These are phyloP conservation scores for Fusarium sterilihyphosum DNA, from an alignment of 2,329 filamentous ascomycete species.

Conservation along the genomic window DNA sequence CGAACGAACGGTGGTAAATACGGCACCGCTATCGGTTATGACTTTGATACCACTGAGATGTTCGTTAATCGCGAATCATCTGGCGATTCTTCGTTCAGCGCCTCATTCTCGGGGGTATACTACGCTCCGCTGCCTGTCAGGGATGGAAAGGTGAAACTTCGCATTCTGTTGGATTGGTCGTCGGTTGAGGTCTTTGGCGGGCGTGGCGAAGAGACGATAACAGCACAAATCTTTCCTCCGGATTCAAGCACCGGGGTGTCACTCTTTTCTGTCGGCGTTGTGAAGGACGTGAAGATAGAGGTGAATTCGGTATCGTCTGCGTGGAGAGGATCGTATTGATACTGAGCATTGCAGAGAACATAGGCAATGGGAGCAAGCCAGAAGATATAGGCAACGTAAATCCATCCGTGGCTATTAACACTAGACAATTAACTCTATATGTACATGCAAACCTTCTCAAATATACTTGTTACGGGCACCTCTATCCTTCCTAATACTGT, in stretches of 20 bases:
- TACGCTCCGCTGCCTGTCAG: background rate
- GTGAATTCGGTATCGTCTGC: background rate
- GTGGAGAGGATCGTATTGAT: background rate
- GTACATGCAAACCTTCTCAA: rapidly evolving
- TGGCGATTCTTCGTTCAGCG: background rate
- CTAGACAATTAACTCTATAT: background rate
- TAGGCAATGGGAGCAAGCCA: background rate
- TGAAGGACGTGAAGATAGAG: background rate
- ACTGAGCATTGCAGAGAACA: rapidly evolving
- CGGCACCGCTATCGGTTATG: background rate
- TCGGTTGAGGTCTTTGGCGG: background rate
- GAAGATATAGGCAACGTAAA: rapidly evolving
- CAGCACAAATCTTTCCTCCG: background rate
- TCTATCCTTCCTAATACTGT: background rate
- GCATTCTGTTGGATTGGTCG: background rate
- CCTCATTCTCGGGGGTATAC: background rate
- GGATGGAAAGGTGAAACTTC: background rate
- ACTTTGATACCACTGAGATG: background rate
- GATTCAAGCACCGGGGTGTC: background rate
- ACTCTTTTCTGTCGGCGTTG: background rate
- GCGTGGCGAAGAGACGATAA: background rate
- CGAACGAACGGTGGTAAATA: background rate
- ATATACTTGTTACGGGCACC: background rate
- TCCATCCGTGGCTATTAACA: rapidly evolving
- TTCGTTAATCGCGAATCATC: background rate